Percentiles rank a stretch among this genome's conserved stretches.
phyloP scores from a whole-genome alignment of 2,329 filamentous ascomycete genomes.

The Fusarium dlaminii region DNA sequence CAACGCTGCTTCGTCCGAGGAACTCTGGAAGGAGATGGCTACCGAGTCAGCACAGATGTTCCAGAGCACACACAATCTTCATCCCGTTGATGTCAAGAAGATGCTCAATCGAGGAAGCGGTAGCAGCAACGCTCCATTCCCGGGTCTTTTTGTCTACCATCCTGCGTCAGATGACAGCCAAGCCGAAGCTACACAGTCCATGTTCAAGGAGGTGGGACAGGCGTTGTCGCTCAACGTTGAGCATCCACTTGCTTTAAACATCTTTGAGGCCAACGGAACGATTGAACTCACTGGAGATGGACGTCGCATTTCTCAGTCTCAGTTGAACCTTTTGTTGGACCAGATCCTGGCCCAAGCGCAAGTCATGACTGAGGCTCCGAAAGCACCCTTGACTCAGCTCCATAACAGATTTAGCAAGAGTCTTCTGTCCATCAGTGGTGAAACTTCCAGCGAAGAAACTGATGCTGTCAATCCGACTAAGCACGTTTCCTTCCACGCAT shows the following conservation, averaged over 20 bases:
- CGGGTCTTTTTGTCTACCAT: slow-evolving; percentile 18
- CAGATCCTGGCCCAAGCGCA: slow-evolving; percentile 12
- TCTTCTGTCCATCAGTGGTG: not conserved
- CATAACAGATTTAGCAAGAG: not conserved
- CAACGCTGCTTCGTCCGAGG: not conserved
- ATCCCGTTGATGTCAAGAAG: slow-evolving; percentile 20
- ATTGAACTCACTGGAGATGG: slow-evolving; percentile 24
- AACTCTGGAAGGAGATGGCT: slow-evolving; percentile 10
- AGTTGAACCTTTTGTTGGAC: slow-evolving; percentile 1
- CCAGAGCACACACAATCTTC: not conserved
- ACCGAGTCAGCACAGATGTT: not conserved
- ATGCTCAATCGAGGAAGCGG: slow-evolving; percentile 6
- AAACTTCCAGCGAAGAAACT: fast-evolving
- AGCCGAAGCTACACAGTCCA: not conserved
- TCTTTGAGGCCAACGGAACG: not conserved
- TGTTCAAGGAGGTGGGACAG: slow-evolving; percentile 12
- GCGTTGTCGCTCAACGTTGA: slow-evolving; percentile 24
- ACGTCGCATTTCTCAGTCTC: slow-evolving; percentile 10
- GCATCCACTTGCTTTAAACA: slow-evolving; percentile 13
- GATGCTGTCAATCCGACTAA: not conserved
- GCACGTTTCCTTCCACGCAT: not conserved
- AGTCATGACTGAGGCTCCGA: not conserved
- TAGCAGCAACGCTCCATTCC: slow-evolving; percentile 3
- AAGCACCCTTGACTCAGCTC: not conserved
- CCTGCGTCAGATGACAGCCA: not conserved